Conservation (phyloP, 139 green algal species). For the Nannochloris sp. region DNA sequence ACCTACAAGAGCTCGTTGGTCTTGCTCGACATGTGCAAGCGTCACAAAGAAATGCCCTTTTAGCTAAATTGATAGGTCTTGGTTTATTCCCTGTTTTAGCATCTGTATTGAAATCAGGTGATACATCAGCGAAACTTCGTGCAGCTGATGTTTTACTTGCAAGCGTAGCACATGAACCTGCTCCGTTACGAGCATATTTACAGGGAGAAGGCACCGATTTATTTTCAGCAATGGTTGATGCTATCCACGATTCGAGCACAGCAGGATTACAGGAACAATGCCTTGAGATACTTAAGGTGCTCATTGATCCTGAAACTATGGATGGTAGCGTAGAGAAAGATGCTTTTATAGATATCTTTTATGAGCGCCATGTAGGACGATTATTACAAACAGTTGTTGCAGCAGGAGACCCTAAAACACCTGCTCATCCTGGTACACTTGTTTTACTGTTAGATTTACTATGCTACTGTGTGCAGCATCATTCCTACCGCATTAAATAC, state of each 20-base stretch:
- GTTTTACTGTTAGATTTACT: slow-evolving; percentile 86
- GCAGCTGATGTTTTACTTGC: slow-evolving; percentile 84
- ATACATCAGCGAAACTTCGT: slow-evolving; percentile 48
- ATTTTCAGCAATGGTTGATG: slow-evolving; percentile 61
- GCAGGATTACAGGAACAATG: slow-evolving; percentile 72
- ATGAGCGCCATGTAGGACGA: slow-evolving; percentile 69
- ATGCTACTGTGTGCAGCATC: slow-evolving; percentile 87
- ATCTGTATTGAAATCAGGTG: slow-evolving; percentile 30
- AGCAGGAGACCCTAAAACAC: background rate
- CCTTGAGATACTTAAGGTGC: slow-evolving; percentile 57
- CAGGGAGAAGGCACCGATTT: slow-evolving; percentile 39
- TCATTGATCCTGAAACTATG: slow-evolving; percentile 83
- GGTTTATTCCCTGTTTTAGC: slow-evolving; percentile 76
- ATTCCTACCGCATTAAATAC: slow-evolving; percentile 86
- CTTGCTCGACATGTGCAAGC: slow-evolving; percentile 82
- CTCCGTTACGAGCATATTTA: slow-evolving; percentile 67
- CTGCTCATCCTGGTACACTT: slow-evolving; percentile 33
- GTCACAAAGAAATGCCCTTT: slow-evolving; percentile 45
- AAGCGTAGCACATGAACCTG: slow-evolving; percentile 71
- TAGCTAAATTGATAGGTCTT: slow-evolving; percentile 62
- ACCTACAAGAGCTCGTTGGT: slow-evolving; percentile 88
- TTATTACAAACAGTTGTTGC: slow-evolving; percentile 37
- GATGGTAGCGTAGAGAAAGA: slow-evolving; percentile 65
- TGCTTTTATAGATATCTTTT: slow-evolving; percentile 94
- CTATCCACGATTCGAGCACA: slow-evolving; percentile 10